These are phyloP conservation scores for Leptographium wingfieldii DNA, from an alignment of 2,329 filamentous ascomycete genomes.

Conservation along the genomic window DNA sequence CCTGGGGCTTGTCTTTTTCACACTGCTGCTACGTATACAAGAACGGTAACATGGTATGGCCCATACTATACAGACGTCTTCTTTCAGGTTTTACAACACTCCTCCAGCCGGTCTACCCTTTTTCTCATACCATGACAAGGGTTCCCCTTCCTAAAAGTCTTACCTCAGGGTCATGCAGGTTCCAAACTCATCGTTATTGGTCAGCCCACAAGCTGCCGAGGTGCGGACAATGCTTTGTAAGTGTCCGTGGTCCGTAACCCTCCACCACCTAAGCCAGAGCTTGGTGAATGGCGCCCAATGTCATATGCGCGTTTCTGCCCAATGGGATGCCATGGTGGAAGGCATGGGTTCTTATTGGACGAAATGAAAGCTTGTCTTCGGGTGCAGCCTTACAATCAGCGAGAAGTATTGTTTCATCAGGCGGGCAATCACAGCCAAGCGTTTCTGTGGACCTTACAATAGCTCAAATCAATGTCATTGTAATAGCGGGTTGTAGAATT, in stretches of 20 bases:
- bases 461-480: slow-evolving; percentile 8
- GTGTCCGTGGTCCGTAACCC: neutral
- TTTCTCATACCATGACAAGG: neutral
- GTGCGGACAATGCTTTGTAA: neutral
- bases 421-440: slow-evolving; percentile 11
- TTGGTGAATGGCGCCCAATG: slow-evolving; percentile 7
- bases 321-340: slow-evolving; percentile 7
- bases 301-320: slow-evolving; percentile 10
- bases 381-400: slow-evolving; percentile 8
- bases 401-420: neutral
- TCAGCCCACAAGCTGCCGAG: neutral
- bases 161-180: neutral
- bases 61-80: neutral
- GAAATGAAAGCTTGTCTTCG: neutral
- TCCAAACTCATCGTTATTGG: neutral
- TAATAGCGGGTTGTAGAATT: neutral
- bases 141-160: neutral
- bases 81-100: neutral
- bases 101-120: neutral
- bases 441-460: neutral
- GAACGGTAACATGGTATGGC: neutral
- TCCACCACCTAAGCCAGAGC: neutral
- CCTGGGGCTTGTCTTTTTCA: neutral
- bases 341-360: slow-evolving; percentile 5
- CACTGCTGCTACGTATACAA: neutral